Conservation (phyloP, 2,329 filamentous ascomycete genomes). For the Colletotrichum sp. region DNA sequence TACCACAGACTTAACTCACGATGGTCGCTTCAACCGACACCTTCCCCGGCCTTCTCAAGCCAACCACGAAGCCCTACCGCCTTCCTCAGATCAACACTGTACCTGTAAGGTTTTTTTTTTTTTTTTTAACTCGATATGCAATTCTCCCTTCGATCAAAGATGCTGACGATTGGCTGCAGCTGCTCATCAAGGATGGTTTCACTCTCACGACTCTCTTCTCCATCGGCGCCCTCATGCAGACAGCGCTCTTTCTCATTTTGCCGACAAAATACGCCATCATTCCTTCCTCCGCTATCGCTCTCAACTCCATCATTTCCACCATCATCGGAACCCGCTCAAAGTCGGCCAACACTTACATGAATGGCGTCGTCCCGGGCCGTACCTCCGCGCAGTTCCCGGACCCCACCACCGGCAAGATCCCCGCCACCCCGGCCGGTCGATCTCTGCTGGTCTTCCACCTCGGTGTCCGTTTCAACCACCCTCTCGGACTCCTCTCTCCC, state of each 20-base stretch:
- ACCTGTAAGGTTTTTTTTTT: not conserved
- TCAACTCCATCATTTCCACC: slow-evolving; percentile 35
- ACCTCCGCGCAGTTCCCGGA: slow-evolving; percentile 37
- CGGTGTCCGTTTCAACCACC: slow-evolving; percentile 50
- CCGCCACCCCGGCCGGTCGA: slow-evolving; percentile 27
- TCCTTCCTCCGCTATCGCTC: slow-evolving; percentile 32
- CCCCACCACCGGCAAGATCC: slow-evolving; percentile 28
- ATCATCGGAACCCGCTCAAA: slow-evolving; percentile 26
- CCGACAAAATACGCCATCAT: slow-evolving; percentile 39
- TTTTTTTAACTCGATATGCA: not conserved
- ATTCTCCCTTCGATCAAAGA: not conserved
- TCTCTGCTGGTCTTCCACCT: slow-evolving; percentile 49
- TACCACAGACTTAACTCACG: not conserved
- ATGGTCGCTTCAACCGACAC: not conserved
- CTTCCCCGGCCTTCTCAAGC: not conserved
- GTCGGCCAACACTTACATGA: slow-evolving; percentile 24
- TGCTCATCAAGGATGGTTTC: slow-evolving; percentile 36
- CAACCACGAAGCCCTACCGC: not conserved
- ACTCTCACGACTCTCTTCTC: slow-evolving; percentile 34
- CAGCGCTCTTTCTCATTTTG: slow-evolving; percentile 34
- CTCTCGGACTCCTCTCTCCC: slow-evolving; percentile 53
- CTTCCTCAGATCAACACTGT: not conserved
- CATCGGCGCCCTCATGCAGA: slow-evolving; percentile 39
- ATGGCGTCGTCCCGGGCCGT: slow-evolving; percentile 34
- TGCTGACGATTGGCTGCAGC: not conserved